Percentiles rank a stretch among this genome's conserved stretches.
phyloP scores from a whole-genome alignment of 2,329 filamentous ascomycete species.

The Diplodia scrobiculata region DNA sequence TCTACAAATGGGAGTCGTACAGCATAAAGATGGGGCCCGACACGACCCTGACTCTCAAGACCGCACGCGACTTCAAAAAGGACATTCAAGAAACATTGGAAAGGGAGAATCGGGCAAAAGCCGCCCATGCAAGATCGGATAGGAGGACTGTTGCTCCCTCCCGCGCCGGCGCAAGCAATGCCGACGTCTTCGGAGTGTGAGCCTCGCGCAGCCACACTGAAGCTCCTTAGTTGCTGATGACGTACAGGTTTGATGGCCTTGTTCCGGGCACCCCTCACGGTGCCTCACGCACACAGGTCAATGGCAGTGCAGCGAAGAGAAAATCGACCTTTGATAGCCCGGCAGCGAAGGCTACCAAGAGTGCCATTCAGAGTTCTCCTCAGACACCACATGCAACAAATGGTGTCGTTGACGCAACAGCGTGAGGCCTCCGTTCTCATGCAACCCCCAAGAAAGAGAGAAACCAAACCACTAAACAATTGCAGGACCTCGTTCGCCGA shows the following conservation, averaged over 20 bases:
- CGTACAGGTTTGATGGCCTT: slow-evolving; percentile 51
- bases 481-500: slow-evolving; percentile 68
- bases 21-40: slow-evolving; percentile 93
- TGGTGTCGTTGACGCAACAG: slow-evolving; percentile 41
- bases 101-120: slow-evolving; percentile 68
- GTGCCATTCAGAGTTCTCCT: slow-evolving; percentile 55
- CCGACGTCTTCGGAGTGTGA: slow-evolving; percentile 77
- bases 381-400: slow-evolving; percentile 46
- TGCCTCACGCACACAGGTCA: slow-evolving; percentile 36
- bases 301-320: slow-evolving; percentile 55
- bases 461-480: slow-evolving; percentile 23
- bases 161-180: slow-evolving; percentile 55
- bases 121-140: slow-evolving; percentile 60
- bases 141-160: slow-evolving; percentile 66
- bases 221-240: neutral
- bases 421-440: slow-evolving; percentile 41
- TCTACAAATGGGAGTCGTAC: slow-evolving; percentile 99
- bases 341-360: slow-evolving; percentile 50
- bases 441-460: neutral
- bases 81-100: slow-evolving; percentile 83
- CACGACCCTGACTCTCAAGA: slow-evolving; percentile 69
- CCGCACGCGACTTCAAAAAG: slow-evolving; percentile 77
- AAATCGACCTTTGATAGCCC: slow-evolving; percentile 58
- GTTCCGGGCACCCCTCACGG: slow-evolving; percentile 50
- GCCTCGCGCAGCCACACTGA: slow-evolving; percentile 36